Conservation (phyloP, 1,284 basidiomycete species). For the Irpex rosettiformis region DNA sequence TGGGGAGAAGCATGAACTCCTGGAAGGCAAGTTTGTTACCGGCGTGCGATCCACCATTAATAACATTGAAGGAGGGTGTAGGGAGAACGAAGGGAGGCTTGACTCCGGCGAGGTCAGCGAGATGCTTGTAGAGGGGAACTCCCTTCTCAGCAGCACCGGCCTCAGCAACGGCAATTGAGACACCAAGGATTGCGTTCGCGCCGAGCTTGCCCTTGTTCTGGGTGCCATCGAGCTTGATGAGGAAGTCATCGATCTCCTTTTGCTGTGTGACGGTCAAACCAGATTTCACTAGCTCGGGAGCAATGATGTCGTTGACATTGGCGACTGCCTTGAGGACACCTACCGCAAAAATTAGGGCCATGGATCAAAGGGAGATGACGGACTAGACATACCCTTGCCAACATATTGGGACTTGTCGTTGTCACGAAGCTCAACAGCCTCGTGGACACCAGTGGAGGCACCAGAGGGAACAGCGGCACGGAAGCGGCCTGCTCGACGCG, state of each 20-base stretch:
- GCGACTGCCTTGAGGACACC: constrained; percentile 92
- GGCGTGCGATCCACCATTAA: constrained; percentile 99
- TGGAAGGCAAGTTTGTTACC: constrained; percentile 99
- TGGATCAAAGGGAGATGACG: not conserved
- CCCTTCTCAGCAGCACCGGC: constrained; percentile 94
- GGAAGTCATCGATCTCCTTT: constrained; percentile 96
- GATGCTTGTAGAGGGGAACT: constrained; percentile 94
- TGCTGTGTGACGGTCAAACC: constrained; percentile 88
- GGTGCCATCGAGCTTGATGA: constrained; percentile 98
- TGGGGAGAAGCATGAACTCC: constrained; percentile 99
- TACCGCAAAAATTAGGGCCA: constrained; percentile 27
- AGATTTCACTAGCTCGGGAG: constrained; percentile 85
- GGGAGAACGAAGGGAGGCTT: constrained; percentile 93
- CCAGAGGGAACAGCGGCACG: constrained; percentile 96
- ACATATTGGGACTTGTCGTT: constrained; percentile 91
- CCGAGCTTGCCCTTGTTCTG: constrained; percentile 99
- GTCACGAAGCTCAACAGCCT: constrained; percentile 98
- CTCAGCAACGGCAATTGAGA: constrained; percentile 94
- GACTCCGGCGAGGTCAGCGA: constrained; percentile 93
- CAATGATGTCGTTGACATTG: constrained; percentile 94
- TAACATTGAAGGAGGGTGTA: constrained; percentile 95
- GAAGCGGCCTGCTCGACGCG: constrained; percentile 70
- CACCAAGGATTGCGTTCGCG: constrained; percentile 98
- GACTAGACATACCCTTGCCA: constrained; percentile 75
- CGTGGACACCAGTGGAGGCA: constrained; percentile 97